Evolutionary conservation across 352 stramenopile genomes (phyloP).

Genomic region (Phytophthora palmivora): DNA sequence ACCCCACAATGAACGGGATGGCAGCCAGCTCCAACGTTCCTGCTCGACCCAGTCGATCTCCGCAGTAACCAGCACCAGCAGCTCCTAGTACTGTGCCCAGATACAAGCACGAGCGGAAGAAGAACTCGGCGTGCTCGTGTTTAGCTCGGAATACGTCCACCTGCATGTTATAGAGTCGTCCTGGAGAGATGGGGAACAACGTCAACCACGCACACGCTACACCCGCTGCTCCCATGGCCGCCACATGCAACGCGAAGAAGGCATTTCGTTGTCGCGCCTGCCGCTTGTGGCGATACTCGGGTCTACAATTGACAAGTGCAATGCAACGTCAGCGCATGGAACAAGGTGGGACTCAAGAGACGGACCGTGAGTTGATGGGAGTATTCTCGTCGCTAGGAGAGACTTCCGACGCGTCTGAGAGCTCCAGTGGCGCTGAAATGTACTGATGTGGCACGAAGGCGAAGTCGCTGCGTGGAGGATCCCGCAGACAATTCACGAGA

Average conservation of each 20-base stretch:
- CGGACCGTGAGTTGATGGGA: constrained; percentile 60
- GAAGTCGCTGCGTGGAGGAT: constrained; percentile 79
- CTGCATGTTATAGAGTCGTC: constrained; percentile 85
- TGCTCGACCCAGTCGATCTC: constrained; percentile 68
- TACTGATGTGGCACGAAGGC: constrained; percentile 87
- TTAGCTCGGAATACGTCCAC: constrained; percentile 82
- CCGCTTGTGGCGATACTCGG: constrained; percentile 39
- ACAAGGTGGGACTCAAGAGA: neutral
- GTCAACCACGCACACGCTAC: constrained; percentile 61
- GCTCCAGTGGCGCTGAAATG: constrained; percentile 54
- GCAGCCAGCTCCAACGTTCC: constrained; percentile 77
- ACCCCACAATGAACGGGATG: constrained; percentile 78
- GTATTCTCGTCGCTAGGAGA: constrained; percentile 72
- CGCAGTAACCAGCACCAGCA: constrained; percentile 59
- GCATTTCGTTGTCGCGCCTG: constrained; percentile 45
- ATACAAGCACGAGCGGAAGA: constrained; percentile 69
- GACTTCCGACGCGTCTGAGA: constrained; percentile 38
- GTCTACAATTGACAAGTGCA: constrained; percentile 18
- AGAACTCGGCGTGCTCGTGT: constrained; percentile 76
- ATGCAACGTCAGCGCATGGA: constrained; percentile 15
- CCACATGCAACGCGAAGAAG: constrained; percentile 72
- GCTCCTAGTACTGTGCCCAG: constrained; percentile 73
- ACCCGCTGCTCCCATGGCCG: constrained; percentile 51
- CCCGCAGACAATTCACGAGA: constrained; percentile 67
- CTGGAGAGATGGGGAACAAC: constrained; percentile 77